A percentile compares a stretch with the other conserved stretches of the same genome.
Conservation (phyloP, 176 grass and related monocot genomes). For the Cenchrus fungigraminus region DNA sequence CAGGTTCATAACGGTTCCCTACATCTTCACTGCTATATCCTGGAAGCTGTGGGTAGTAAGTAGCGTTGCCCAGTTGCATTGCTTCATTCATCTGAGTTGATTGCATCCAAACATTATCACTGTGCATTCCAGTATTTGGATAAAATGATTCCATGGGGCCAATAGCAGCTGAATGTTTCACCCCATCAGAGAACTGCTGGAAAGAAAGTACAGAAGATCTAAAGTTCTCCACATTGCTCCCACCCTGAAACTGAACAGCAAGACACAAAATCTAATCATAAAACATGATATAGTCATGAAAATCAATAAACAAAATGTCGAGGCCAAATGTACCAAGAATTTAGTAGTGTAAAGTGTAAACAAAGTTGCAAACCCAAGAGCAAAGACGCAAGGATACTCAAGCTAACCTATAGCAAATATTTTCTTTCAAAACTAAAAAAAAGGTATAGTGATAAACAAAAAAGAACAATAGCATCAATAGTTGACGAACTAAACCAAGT, state of each 20-base stretch:
- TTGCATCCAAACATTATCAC: conserved; percentile 19
- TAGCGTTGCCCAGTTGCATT: conserved; percentile 17
- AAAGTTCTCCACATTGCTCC: conserved; percentile 57
- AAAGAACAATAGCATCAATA: background rate
- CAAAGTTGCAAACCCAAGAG: background rate
- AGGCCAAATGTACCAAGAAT: conserved; percentile 11
- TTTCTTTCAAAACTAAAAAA: conserved; percentile 6
- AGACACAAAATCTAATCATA: background rate
- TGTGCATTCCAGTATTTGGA: conserved; percentile 17
- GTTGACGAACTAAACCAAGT: background rate
- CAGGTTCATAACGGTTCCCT: conserved; percentile 27
- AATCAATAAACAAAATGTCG: conserved; percentile 15
- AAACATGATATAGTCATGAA: conserved; percentile 23
- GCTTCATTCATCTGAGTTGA: conserved; percentile 14
- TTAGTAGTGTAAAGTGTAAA: conserved; percentile 22
- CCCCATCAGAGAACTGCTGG: background rate
- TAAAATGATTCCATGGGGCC: background rate
- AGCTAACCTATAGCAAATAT: background rate
- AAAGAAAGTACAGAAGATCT: conserved; percentile 19
- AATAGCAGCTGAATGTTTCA: conserved; percentile 10
- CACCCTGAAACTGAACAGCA: conserved; percentile 45
- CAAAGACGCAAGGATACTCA: background rate
- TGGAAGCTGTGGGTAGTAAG: conserved; percentile 40
- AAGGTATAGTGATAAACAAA: background rate
- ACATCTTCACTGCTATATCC: conserved; percentile 51